phyloP scores from a whole-genome alignment of 305 asterid species.

The Petunia hybrid region DNA sequence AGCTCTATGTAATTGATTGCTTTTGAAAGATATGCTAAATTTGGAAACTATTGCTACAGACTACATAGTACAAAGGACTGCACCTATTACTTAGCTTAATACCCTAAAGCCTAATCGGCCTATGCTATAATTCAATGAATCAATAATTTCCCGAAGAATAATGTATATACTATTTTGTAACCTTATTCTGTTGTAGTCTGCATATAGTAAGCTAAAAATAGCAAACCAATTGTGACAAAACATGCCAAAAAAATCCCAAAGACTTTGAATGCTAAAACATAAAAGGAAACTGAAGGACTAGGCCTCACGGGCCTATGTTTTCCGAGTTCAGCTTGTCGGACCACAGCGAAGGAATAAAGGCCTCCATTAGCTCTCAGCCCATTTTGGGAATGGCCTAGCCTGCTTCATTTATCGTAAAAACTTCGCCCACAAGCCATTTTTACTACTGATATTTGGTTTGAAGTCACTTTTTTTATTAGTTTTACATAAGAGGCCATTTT shows the following conservation, averaged over 20 bases:
- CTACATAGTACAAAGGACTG: too few species aligned
- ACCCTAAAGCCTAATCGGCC: neutral
- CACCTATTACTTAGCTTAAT: neutral
- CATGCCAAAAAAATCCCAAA: conserved; percentile 10
- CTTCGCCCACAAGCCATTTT: too few species aligned
- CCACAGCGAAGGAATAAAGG: neutral
- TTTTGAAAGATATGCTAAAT: too few species aligned
- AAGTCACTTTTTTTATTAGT: too few species aligned
- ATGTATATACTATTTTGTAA: neutral
- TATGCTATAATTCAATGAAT: neutral
- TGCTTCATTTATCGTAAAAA: too few species aligned
- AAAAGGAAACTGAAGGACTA: conserved; percentile 14
- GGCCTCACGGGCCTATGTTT: neutral
- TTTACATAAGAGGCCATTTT: too few species aligned
- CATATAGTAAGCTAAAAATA: neutral
- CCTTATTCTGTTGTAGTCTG: neutral
- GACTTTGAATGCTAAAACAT: neutral
- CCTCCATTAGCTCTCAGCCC: neutral
- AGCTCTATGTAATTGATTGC: too few species aligned
- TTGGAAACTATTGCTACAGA: too few species aligned
- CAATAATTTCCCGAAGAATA: neutral
- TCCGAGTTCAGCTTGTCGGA: neutral
- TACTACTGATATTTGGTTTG: too few species aligned
- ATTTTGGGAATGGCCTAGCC: neutral
- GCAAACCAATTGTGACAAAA: conserved; percentile 1